Evolutionary conservation across 208 protist genomes (phyloP).

Genomic region (Wallacemonas sp.): DNA sequence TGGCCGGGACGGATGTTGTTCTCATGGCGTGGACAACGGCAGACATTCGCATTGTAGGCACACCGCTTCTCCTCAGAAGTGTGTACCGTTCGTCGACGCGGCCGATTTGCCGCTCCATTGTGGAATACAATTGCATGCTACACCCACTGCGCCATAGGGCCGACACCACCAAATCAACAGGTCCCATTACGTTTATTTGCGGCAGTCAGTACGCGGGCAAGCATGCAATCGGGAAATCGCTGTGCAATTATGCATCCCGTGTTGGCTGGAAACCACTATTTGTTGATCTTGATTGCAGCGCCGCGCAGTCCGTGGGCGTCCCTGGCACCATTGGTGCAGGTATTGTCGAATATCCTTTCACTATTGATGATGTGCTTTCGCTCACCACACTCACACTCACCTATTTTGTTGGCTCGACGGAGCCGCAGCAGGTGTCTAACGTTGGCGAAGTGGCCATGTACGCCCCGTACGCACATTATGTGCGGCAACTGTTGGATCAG

Average conservation of each 20-base stretch:
- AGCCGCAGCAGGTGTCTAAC: constrained; percentile 41
- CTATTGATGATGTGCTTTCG: constrained; percentile 60
- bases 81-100: constrained; percentile 46
- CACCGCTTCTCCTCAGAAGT: constrained; percentile 54
- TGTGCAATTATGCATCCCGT: constrained; percentile 79
- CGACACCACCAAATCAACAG: constrained; percentile 36
- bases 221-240: constrained; percentile 39
- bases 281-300: constrained; percentile 71
- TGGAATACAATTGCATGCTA: constrained; percentile 82
- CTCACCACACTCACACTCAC: constrained; percentile 52
- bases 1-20: constrained; percentile 47
- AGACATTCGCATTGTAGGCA: constrained; percentile 61
- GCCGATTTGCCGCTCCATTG: constrained; percentile 59
- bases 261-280: constrained; percentile 74
- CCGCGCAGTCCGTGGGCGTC: constrained; percentile 48
- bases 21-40: constrained; percentile 71
- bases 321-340: constrained; percentile 66
- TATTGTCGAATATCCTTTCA: constrained; percentile 73
- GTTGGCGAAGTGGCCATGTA: constrained; percentile 45
- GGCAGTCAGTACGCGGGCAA: constrained; percentile 54
- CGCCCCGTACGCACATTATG: constrained; percentile 66
- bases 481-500: constrained; percentile 32
- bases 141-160: constrained; percentile 49
- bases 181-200: constrained; percentile 74
- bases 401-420: constrained; percentile 78